Percentiles rank a stretch among this genome's conserved stretches.
Evolutionary conservation across 805 yeast genomes (phyloP).

Genomic region (Kodamaea restingae): DNA sequence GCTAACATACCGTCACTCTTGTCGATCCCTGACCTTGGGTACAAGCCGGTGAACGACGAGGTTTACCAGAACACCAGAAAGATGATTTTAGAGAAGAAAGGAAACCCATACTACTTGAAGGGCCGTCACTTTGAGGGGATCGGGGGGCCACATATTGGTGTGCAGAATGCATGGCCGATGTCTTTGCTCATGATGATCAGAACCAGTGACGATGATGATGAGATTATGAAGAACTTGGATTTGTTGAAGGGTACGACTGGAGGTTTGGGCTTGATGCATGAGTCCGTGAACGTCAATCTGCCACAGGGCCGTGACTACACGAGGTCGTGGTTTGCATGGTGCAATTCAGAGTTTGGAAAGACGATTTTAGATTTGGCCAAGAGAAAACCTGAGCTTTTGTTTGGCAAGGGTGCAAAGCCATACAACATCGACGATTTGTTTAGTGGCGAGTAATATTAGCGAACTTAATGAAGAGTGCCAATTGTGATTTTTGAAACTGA

Average conservation of each 20-base stretch:
- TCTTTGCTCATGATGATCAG: slow-evolving; percentile 70
- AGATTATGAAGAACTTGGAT: slow-evolving; percentile 49
- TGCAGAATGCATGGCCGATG: slow-evolving; percentile 88
- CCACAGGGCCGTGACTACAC: slow-evolving; percentile 50
- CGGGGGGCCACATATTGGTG: slow-evolving; percentile 90
- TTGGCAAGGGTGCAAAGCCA: slow-evolving; percentile 19
- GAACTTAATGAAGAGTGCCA: background rate
- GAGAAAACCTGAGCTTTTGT: slow-evolving; percentile 69
- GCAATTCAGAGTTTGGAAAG: slow-evolving; percentile 86
- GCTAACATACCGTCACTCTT: slow-evolving; percentile 83
- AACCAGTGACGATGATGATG: slow-evolving; percentile 68
- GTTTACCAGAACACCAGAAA: slow-evolving; percentile 74
- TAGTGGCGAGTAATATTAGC: background rate
- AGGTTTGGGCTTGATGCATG: slow-evolving; percentile 80
- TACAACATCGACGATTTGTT: background rate
- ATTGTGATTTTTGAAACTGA: too few relatives aligned
- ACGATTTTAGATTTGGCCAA: slow-evolving; percentile 73
- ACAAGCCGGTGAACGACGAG: slow-evolving; percentile 44
- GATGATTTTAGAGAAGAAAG: slow-evolving; percentile 63
- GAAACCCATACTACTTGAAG: slow-evolving; percentile 72
- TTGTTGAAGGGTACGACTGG: slow-evolving; percentile 59
- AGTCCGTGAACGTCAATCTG: slow-evolving; percentile 64
- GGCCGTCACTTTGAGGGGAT: slow-evolving; percentile 70
- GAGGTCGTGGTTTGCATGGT: slow-evolving; percentile 93
- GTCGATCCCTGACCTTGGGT: slow-evolving; percentile 78